Percentiles rank a stretch among this genome's conserved stretches.
Evolutionary conservation across 805 yeast genomes (phyloP).

Genomic region (Teunomyces atbi): DNA sequence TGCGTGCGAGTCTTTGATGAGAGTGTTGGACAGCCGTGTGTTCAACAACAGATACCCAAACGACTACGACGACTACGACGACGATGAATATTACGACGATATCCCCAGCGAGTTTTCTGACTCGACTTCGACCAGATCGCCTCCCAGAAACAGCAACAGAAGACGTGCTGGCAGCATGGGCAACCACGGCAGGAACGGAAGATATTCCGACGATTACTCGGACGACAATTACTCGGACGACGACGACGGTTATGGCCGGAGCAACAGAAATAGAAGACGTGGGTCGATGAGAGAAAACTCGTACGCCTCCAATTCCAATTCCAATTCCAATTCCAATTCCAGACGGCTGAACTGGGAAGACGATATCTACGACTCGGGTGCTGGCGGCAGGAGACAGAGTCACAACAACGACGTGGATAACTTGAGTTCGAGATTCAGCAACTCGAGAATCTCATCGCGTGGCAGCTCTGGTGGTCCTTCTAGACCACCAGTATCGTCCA

Average conservation of each 20-base stretch:
- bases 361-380: constrained; percentile 67
- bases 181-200: constrained; percentile 15
- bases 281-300: constrained; percentile 7
- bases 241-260: constrained; percentile 15
- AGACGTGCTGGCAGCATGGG: constrained; percentile 15
- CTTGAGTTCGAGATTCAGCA: constrained; percentile 34
- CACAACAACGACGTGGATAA: constrained; percentile 33
- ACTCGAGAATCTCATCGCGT: constrained; percentile 23
- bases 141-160: constrained; percentile 19
- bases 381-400: constrained; percentile 27
- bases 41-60: constrained; percentile 58
- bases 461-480: constrained; percentile 23
- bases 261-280: constrained; percentile 21
- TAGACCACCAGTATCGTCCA: constrained; percentile 39
- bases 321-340: neutral
- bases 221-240: constrained; percentile 35
- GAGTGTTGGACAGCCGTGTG: constrained; percentile 82
- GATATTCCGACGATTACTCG: constrained; percentile 32
- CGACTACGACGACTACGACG: constrained; percentile 50
- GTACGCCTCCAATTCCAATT: neutral
- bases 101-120: constrained; percentile 68
- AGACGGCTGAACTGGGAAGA: constrained; percentile 76
- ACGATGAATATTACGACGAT: constrained; percentile 67
- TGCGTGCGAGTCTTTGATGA: constrained; percentile 80
- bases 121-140: constrained; percentile 44